These are phyloP conservation scores for Agaricus subrufescens DNA, from an alignment of 768 basidiomycete genomes.

Conservation along the genomic window DNA sequence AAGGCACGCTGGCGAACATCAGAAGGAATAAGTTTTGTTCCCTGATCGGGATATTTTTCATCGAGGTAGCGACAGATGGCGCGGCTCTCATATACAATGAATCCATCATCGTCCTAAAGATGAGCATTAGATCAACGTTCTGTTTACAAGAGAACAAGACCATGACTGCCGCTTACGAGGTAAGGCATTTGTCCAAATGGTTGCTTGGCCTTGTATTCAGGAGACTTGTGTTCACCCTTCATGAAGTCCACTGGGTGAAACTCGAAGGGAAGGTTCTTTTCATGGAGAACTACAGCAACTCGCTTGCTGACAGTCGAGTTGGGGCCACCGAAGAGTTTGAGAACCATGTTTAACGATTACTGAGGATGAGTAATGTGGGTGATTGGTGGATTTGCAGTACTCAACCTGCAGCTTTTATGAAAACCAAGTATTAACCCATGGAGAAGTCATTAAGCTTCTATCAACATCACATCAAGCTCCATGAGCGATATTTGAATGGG, in stretches of 20 bases:
- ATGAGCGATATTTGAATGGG: too few species aligned
- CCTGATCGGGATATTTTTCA: conserved; percentile 42
- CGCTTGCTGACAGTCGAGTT: conserved; percentile 38
- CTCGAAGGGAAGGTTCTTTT: conserved; percentile 14
- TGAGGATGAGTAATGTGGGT: too few species aligned
- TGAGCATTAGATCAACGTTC: conserved; percentile 18
- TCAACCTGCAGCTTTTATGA: too few species aligned
- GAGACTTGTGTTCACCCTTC: conserved; percentile 10
- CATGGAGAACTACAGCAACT: conserved; percentile 33
- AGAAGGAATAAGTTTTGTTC: conserved; percentile 43
- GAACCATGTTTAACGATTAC: conserved; percentile 20
- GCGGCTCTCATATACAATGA: conserved; percentile 25
- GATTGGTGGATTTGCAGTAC: too few species aligned
- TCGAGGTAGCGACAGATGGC: conserved; percentile 24
- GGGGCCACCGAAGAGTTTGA: conserved; percentile 28
- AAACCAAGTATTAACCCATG: too few species aligned
- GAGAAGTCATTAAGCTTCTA: too few species aligned
- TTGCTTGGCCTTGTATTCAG: conserved; percentile 12
- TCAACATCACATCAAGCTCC: too few species aligned
- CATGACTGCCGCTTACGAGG: conserved; percentile 27
- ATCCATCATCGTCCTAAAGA: conserved; percentile 46
- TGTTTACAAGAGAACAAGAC: conserved; percentile 24
- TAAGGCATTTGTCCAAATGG: conserved; percentile 14
- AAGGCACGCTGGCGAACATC: conserved; percentile 28
- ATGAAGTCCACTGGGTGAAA: conserved; percentile 6